phyloP scores from a whole-genome alignment of 1,284 basidiomycete genomes.

The Apiotrichum brassicae region DNA sequence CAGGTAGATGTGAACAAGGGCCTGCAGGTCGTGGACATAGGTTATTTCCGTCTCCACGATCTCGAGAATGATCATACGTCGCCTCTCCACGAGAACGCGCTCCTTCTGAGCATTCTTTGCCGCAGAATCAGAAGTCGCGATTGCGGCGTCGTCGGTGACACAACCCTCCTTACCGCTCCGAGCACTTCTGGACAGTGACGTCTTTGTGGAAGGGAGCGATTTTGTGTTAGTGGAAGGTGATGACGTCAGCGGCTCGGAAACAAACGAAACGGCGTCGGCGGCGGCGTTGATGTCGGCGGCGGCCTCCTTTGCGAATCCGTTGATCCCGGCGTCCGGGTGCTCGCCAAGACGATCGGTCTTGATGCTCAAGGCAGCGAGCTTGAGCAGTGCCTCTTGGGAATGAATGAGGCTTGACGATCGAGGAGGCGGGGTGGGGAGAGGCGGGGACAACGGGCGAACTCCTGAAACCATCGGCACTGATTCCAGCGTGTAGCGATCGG shows the following conservation, averaged over 20 bases:
- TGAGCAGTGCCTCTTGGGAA: not conserved
- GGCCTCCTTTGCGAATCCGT: conserved; percentile 1
- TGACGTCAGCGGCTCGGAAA: conserved; percentile 19
- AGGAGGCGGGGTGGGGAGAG: not conserved
- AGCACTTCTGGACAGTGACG: conserved; percentile 42
- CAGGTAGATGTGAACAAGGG: conserved; percentile 57
- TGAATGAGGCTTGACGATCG: conserved; percentile 5
- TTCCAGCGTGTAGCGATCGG: conserved; percentile 11
- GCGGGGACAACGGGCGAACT: not conserved
- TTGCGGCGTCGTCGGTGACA: not conserved
- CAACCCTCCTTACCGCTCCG: conserved; percentile 39
- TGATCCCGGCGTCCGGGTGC: not conserved
- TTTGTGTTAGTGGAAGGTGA: conserved; percentile 35
- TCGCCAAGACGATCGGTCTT: conserved; percentile 1
- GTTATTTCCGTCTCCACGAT: conserved; percentile 73
- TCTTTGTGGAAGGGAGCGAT: conserved; percentile 43
- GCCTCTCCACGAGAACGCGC: conserved; percentile 24
- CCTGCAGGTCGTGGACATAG: conserved; percentile 69
- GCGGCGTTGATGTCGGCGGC: conserved; percentile 6
- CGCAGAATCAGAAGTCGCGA: not conserved
- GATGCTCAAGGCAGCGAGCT: conserved; percentile 3
- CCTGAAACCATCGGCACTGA: conserved; percentile 4
- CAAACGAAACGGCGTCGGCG: conserved; percentile 20
- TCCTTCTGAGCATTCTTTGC: not conserved
- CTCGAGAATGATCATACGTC: conserved; percentile 52